A percentile compares a stretch with the other conserved stretches of the same genome.
These are phyloP conservation scores for Crocinoboletus sp. DNA, from an alignment of 1,284 basidiomycete species.

Conservation along the genomic window DNA sequence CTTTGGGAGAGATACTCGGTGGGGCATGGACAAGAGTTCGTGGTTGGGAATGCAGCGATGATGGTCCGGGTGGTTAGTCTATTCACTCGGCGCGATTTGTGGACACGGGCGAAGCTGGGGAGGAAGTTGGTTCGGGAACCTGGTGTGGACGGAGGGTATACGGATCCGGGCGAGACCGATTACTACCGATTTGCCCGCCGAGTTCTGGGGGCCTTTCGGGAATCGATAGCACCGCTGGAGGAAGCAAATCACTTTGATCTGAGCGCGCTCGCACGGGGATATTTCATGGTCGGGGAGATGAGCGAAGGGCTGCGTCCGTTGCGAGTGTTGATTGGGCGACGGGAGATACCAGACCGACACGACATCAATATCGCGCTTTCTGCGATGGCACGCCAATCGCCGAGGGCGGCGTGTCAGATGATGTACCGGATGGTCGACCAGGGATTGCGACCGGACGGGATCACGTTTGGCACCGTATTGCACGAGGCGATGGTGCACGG, in stretches of 20 bases:
- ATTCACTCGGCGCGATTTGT: slow-evolving; percentile 37
- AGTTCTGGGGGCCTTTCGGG: slow-evolving; percentile 43
- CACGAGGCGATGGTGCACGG: slow-evolving; percentile 47
- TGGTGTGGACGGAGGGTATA: slow-evolving; percentile 1
- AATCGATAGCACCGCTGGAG: slow-evolving; percentile 42
- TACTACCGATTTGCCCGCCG: slow-evolving; percentile 39
- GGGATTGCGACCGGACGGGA: slow-evolving; percentile 47
- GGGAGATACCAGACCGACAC: slow-evolving; percentile 52
- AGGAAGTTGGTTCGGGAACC: not conserved
- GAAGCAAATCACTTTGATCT: slow-evolving; percentile 47
- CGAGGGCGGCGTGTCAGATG: slow-evolving; percentile 42
- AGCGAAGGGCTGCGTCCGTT: slow-evolving; percentile 46
- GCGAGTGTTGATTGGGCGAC: slow-evolving; percentile 41
- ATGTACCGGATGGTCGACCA: slow-evolving; percentile 44
- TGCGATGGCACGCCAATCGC: slow-evolving; percentile 47
- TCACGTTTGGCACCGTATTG: slow-evolving; percentile 57
- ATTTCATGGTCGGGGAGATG: slow-evolving; percentile 52
- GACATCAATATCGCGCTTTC: slow-evolving; percentile 61
- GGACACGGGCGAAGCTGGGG: slow-evolving; percentile 12
- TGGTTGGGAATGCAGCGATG: slow-evolving; percentile 43
- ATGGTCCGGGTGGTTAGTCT: slow-evolving; percentile 57
- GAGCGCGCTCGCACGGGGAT: slow-evolving; percentile 57
- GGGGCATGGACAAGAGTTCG: slow-evolving; percentile 38
- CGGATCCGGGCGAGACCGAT: slow-evolving; percentile 8
- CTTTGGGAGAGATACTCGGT: slow-evolving; percentile 54